A percentile compares a stretch with the other conserved stretches of the same genome.
phyloP scores from a whole-genome alignment of 257 asterid species.

The Handroanthus guayacan region DNA sequence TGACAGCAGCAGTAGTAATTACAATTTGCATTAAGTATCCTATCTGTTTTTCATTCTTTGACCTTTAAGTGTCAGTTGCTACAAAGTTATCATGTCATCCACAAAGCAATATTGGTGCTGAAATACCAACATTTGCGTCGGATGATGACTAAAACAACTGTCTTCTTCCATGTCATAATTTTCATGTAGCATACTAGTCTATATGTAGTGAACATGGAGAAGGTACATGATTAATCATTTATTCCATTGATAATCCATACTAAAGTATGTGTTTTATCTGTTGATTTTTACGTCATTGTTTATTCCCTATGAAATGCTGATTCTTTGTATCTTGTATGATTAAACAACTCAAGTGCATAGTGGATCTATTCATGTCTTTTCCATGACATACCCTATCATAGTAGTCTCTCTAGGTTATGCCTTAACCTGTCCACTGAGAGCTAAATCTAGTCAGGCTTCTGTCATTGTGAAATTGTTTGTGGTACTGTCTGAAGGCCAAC shows the following conservation, averaged over 20 bases:
- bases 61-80: neutral
- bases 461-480: neutral
- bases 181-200: slow-evolving; percentile 6
- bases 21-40: neutral
- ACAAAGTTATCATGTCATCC: neutral
- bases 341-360: too few relatives aligned
- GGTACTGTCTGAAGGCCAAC: neutral
- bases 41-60: neutral
- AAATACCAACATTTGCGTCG: slow-evolving; percentile 30
- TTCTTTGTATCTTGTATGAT: too few relatives aligned
- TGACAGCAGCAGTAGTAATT: too few relatives aligned
- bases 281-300: too few relatives aligned
- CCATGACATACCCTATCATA: too few relatives aligned
- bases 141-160: slow-evolving; percentile 37
- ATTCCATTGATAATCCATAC: neutral
- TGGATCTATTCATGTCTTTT: too few relatives aligned
- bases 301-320: too few relatives aligned
- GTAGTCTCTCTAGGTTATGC: too few relatives aligned
- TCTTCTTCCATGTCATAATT: neutral
- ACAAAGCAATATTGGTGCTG: slow-evolving; percentile 22
- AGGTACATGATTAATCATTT: neutral
- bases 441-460: neutral
- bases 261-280: neutral
- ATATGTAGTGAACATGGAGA: slow-evolving; percentile 1
- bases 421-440: too few relatives aligned